phyloP scores from a whole-genome alignment of 441 rosid genomes.

The Pelargonium hybrid region DNA sequence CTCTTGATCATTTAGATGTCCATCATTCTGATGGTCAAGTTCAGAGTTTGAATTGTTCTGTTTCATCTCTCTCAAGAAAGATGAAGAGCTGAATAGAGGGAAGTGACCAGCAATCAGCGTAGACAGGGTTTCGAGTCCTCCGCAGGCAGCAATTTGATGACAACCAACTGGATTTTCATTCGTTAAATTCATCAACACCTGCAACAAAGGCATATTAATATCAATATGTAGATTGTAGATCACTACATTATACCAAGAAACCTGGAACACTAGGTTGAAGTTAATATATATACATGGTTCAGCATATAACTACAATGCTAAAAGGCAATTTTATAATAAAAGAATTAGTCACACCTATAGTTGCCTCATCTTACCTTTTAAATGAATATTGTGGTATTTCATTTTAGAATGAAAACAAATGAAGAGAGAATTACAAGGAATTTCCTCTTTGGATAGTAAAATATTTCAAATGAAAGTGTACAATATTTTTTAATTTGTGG shows the following conservation, averaged over 20 bases:
- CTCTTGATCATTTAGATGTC: conserved; percentile 70
- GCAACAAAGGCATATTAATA: conserved; percentile 21
- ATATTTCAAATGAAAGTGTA: not conserved
- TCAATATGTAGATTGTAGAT: not conserved
- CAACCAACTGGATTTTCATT: conserved; percentile 80
- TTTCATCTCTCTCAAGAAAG: conserved; percentile 27
- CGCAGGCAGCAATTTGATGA: conserved; percentile 69
- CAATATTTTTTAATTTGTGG: not conserved
- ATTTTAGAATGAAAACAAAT: not conserved
- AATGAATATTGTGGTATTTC: not conserved
- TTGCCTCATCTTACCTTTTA: not conserved
- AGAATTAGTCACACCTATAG: too few species aligned
- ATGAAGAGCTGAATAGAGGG: conserved; percentile 50
- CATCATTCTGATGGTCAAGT: conserved; percentile 28
- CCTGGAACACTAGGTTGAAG: not conserved
- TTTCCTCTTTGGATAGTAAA: not conserved
- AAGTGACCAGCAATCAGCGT: conserved; percentile 65
- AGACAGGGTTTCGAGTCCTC: conserved; percentile 74
- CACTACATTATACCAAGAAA: not conserved
- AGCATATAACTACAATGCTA: too few species aligned
- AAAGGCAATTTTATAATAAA: too few species aligned
- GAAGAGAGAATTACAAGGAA: not conserved
- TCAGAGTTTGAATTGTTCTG: conserved; percentile 23
- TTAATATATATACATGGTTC: not conserved
- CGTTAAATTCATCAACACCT: conserved; percentile 97